phyloP scores from a whole-genome alignment of 1,284 basidiomycete species.

The Inonotus hispidus region DNA sequence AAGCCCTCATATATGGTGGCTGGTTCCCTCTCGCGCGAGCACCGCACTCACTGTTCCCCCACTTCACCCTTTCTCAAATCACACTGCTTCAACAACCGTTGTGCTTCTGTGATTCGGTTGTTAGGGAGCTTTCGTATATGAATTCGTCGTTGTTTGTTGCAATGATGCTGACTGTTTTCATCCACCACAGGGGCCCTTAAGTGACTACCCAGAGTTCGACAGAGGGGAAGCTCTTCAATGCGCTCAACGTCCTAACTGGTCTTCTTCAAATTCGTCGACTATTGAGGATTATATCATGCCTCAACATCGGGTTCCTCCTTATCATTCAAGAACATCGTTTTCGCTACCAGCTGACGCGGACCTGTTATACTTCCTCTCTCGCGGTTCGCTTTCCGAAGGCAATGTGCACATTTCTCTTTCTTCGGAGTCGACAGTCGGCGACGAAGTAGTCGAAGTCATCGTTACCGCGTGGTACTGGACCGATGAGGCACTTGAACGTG shows the following conservation, averaged over 20 bases:
- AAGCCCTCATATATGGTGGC: too few relatives aligned
- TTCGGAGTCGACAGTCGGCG: not conserved
- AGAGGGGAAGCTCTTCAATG: constrained; percentile 2
- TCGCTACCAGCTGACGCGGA: constrained; percentile 24
- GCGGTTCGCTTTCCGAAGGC: constrained; percentile 24
- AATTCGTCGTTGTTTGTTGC: not conserved
- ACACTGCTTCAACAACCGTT: too few relatives aligned
- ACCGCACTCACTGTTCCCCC: too few relatives aligned
- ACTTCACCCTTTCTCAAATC: too few relatives aligned
- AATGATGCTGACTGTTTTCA: not conserved
- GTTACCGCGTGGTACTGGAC: constrained; percentile 19
- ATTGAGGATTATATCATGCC: not conserved
- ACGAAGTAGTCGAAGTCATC: constrained; percentile 21
- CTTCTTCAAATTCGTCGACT: not conserved
- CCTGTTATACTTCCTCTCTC: constrained; percentile 25
- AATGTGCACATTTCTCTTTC: constrained; percentile 13
- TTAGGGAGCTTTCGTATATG: not conserved
- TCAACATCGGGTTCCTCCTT: not conserved
- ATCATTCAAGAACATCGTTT: constrained; percentile 19
- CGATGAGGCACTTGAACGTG: constrained; percentile 13
- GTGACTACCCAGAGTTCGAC: constrained; percentile 12
- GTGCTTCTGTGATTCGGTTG: not conserved
- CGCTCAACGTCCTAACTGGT: not conserved
- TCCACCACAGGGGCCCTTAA: constrained; percentile 3
- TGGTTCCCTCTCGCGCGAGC: too few relatives aligned